Base-by-base conservation (phyloP, 768 basidiomycete genomes). In the Porphyrellus cyaneotinctus region DNA sequence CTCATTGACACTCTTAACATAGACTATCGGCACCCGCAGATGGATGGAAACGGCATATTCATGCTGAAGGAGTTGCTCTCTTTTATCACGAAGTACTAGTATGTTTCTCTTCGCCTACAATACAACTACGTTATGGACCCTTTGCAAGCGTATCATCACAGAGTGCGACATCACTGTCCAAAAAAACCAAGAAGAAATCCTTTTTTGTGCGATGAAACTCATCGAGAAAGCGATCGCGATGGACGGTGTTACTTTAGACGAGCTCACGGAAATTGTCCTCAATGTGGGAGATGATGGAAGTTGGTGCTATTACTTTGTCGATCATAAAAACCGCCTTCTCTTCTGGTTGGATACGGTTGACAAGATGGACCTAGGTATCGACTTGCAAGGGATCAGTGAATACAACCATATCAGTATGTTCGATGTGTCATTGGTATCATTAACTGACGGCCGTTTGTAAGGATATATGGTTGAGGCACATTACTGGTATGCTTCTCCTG, bases 271-370 rank as follows among this genome's bases (percentile, higher is more conserved):
- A 26, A 35, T 59, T 6, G 59, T 61, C 11, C 15, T 57, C 10
- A 54, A 59, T 9, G 38, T 62, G 30, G 49, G 54, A 8, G 32
- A 42, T 6, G 4, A 2, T n/a, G 20, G 8, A 8, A 2, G 1
- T 20, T 62, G 60, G 41, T 14, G 18, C n/a, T 63, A 60, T 43
- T 55, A 61, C 32, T 60, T 61, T 33, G 59, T 54, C 17, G 60
- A 60, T 46, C 60, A 60, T 31, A 38, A 17, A 7, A 10, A 58
- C 20, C 56, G 32, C 24, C 60, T 60, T 35, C 49, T 62, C 13
- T 62, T 62, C 22, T 60, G 59, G 60, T 18, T 60, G 15, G 42
- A 58, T 3, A 6, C 14, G 3, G 28, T 62, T 0, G 28, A 14
- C 12, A 20, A 33, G 18, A 35, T 30, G 6, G 18, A 39, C 0